Base-by-base conservation (phyloP, 2,329 filamentous ascomycete genomes). In the Fusarium austroafricanum region DNA sequence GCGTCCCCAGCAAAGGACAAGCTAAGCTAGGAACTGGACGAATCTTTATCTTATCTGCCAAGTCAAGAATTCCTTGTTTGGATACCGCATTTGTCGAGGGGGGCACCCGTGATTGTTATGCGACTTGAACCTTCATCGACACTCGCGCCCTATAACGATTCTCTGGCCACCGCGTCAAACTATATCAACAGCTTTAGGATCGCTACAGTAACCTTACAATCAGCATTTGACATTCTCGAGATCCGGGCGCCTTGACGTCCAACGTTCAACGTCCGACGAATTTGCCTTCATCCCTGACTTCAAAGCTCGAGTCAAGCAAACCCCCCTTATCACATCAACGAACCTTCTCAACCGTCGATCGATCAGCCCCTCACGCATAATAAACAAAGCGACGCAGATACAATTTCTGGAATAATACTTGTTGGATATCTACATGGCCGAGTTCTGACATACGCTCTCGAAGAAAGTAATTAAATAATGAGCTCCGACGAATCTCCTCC, bases 401-500 rank as follows among this genome's bases (percentile, higher is more conserved):
- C 18, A 52, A 18, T 52, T 43, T 23, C 21, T 20, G 21, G 52
- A 33, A 40, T 31, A 33, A 29, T 46, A 61, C 35, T 49, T 55
- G 17, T 55, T 37, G 37, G 45, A 58, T 51, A 52, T 43, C 43
- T 74, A 61, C 51, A 75, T 75, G 70, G 71, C 65, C 61, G 45
- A 55, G 45, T 51, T 64, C 37, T 67, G 65, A 42, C 29, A 35
- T 10, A 64, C n/a, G 20, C 17, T 33, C 28, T 37, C 45, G 21
- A 10, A 29, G 23, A 43, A 42, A 17, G 21, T 29, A 18, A 38
- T 31, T 29, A 58, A 44, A 64, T 40, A 43, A 78, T 79, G 77
- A 77, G 70, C 59, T 70, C 66, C 58, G 71, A 76, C 44, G 76
- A 76, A 52, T 64, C 61, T 46, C 65, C 55, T 59, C 62, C 55